Evolutionary conservation across 2,329 filamentous ascomycete species (phyloP).

Genomic region (Orbilia brochopaga): DNA sequence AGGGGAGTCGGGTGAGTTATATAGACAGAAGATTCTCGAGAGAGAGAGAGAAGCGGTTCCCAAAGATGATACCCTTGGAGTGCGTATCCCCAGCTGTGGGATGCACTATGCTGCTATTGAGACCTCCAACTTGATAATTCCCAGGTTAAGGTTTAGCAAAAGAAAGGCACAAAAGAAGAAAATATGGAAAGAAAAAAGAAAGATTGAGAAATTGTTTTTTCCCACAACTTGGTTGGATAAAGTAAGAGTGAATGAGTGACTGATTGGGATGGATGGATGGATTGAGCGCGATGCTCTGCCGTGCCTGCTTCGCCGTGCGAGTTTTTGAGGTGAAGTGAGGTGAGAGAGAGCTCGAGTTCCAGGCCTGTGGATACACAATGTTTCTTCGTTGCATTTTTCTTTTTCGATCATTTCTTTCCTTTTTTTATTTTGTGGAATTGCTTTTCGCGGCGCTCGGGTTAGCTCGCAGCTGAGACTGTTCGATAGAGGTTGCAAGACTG

Average conservation of each 20-base stretch:
- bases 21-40: conserved; percentile 29
- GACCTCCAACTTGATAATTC: background rate
- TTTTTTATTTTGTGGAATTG: background rate
- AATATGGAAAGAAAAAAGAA: background rate
- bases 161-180: too few relatives aligned
- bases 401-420: background rate
- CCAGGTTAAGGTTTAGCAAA: too few relatives aligned
- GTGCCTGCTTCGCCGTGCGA: background rate
- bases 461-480: conserved; percentile 43
- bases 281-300: conserved; percentile 1
- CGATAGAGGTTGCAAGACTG: conserved; percentile 43
- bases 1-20: conserved; percentile 37
- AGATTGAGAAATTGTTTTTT: too few relatives aligned
- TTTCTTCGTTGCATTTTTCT: background rate
- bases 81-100: background rate
- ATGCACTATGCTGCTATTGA: background rate
- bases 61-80: background rate
- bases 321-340: background rate
- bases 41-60: too few relatives aligned
- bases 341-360: conserved; percentile 1
- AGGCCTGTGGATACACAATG: background rate
- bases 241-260: too few relatives aligned
- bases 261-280: background rate
- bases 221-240: too few relatives aligned
- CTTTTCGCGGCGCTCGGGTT: conserved; percentile 35